phyloP scores from a whole-genome alignment of 306 rosid species.

The Quercus variabilis region DNA sequence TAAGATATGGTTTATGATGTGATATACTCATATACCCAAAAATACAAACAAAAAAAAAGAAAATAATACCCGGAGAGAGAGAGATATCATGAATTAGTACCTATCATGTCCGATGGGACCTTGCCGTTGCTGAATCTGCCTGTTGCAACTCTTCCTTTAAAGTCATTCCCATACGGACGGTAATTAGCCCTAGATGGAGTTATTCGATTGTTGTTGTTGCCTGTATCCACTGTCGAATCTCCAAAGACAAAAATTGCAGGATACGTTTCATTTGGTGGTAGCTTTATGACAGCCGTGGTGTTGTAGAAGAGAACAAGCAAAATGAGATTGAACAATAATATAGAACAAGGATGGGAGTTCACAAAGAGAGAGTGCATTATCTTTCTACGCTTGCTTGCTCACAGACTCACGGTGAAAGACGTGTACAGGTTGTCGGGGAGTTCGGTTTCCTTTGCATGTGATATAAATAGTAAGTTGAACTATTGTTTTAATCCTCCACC shows the following conservation, averaged over 20 bases:
- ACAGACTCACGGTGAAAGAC: too few species aligned
- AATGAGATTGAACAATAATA: background rate
- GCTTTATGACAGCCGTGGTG: background rate
- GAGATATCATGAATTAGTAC: background rate
- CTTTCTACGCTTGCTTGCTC: background rate
- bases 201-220: constrained; percentile 39
- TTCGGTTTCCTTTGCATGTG: too few species aligned
- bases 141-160: background rate
- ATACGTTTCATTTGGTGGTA: constrained; percentile 25
- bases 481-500: too few species aligned
- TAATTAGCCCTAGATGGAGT: constrained; percentile 22
- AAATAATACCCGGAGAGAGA: background rate
- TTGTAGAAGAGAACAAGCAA: background rate
- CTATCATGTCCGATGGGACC: background rate
- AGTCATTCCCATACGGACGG: background rate
- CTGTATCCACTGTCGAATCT: constrained; percentile 51
- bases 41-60: background rate
- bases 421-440: too few species aligned
- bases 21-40: background rate
- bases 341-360: background rate
- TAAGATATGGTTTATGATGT: too few species aligned
- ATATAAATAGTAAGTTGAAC: too few species aligned
- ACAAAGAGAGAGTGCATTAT: background rate
- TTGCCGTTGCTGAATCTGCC: background rate
- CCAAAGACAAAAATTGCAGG: constrained; percentile 45